Percentiles rank a stretch among this genome's conserved stretches.
These are phyloP conservation scores for Malassezia nana DNA, from an alignment of 1,284 basidiomycete species.

Conservation along the genomic window DNA sequence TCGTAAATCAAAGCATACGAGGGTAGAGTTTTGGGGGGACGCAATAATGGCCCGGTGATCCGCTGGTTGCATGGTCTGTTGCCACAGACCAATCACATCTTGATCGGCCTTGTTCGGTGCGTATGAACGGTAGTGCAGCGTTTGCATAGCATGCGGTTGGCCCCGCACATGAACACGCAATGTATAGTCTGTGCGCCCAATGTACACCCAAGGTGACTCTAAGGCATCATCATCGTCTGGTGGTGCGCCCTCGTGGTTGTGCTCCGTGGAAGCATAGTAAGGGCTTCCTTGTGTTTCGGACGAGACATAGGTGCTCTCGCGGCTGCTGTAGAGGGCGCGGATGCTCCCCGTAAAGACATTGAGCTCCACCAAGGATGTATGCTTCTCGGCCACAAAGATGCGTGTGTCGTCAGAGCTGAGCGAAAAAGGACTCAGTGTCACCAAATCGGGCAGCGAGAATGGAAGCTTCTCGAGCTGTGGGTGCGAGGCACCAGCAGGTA, in stretches of 20 bases:
- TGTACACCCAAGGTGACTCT: constrained; percentile 28
- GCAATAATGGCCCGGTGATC: constrained; percentile 32
- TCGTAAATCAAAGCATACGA: constrained; percentile 42
- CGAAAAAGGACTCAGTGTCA: constrained; percentile 73
- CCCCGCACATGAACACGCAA: constrained; percentile 39
- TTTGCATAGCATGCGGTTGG: constrained; percentile 33
- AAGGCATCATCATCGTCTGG: constrained; percentile 1
- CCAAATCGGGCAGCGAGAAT: constrained; percentile 72
- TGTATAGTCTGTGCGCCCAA: constrained; percentile 44
- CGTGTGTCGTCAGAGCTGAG: constrained; percentile 62
- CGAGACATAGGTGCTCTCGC: constrained; percentile 6
- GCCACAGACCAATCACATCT: constrained; percentile 37
- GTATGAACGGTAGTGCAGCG: constrained; percentile 41
- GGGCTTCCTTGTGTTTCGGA: neutral
- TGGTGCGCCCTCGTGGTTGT: neutral
- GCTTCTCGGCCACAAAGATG: constrained; percentile 73
- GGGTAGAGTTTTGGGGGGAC: constrained; percentile 36
- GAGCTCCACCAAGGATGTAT: constrained; percentile 67
- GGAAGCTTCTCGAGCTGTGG: constrained; percentile 61
- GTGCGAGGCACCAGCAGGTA: constrained; percentile 16
- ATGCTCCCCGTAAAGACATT: constrained; percentile 72
- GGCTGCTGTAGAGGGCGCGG: constrained; percentile 61
- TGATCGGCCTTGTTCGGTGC: constrained; percentile 41
- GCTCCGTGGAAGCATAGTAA: neutral
- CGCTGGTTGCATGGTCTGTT: constrained; percentile 21